Base-by-base conservation (phyloP, 2,329 filamentous ascomycete genomes). In the Penicillium brasilianum region DNA sequence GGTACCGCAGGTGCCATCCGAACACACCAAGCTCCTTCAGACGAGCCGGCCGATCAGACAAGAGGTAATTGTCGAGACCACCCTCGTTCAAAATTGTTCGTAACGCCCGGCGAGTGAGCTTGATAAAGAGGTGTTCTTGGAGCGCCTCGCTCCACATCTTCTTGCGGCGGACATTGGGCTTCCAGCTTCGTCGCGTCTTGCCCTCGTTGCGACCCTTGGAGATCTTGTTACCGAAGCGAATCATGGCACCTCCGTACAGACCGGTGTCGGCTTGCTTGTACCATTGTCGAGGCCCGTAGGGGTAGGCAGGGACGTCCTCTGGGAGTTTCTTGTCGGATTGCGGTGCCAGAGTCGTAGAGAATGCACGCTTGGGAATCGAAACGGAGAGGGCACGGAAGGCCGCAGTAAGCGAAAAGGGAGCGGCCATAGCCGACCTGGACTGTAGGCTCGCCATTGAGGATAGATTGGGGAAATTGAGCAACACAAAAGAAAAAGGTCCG, bases 1-100 rank as follows among this genome's bases (percentile, higher is more conserved):
- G 86, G 91, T 93, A 97, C 66, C 95, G 84, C 72, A 99, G 80
- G 69, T 89, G 87, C 95, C 95, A 99, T 7, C 95, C 95, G 66
- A 90, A 90, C 55, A 94, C 88, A 5, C 95, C 95, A 59, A 99
- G 82, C 77, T 97, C 92, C 81, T 89, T 91, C 73, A 98, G 84
- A 65, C 95, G 86, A 43, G 83, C 85, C 16, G 89, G 82, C 79
- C 92, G 95, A 75, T 88, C 85, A 68, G 92, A 93, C 44, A 97
- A 83, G 49, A 99, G 82, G 80, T 99, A 99, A 72, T 93, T 88
- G 77, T 99, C 95, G 66, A 99, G 83, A 8, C 95, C 93, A 61
- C 94, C 94, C 64, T 90, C 87, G 75, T 93, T 94, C 74, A 92
- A 88, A 73, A 98, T 91, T 37, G 81, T 83, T 54, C 81, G 72